Evolutionary conservation across 2,329 filamentous ascomycete species (phyloP), one percentile per base, ranked within the genome.

Genomic region (Daldinia sp.): DNA sequence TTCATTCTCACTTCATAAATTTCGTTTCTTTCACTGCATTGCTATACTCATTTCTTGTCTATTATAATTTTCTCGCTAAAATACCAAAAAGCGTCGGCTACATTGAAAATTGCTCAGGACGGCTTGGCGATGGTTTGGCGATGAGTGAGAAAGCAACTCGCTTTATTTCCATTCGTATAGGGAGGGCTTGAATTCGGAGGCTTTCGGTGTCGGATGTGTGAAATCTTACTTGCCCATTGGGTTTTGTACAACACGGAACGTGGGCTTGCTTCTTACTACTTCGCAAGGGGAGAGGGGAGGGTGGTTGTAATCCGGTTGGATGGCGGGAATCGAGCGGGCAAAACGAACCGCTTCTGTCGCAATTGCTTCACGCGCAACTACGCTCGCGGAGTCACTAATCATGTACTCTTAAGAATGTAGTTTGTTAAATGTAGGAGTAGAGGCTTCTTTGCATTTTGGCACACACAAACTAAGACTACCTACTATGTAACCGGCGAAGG

Each of bases 391-490:
- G 56, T 58, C 45, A 50, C 39, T 68, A 68, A 68, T 66, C 53
- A 63, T 68, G 63, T 68, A 66, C 49, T 62, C 59, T 66, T 63
- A 67, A 34, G 52, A 49, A 51, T 54, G 54, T 54, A 59, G 54
- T 48, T 45, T n/a, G n/a, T n/a, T n/a, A n/a, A 53, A 55, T 58
- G 30, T 57, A 32, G 53, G 39, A 53, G 56, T 56, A 35, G 25
- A 41, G 37, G 61, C 58, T 58, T 57, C 58, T 60, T 64, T 57
- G 30, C 41, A 58, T 34, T n/a, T n/a, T n/a, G n/a, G n/a, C n/a
- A n/a, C n/a, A n/a, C n/a, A n/a, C n/a, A n/a, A n/a, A n/a, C n/a
- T n/a, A n/a, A n/a, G n/a, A n/a, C n/a, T n/a, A n/a, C n/a, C n/a
- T n/a, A n/a, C n/a, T n/a, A 58, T 25, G 49, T 29, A 53, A 49